Evolutionary conservation across 345 rosid species (phyloP).

Genomic region (Geranium brycei): DNA sequence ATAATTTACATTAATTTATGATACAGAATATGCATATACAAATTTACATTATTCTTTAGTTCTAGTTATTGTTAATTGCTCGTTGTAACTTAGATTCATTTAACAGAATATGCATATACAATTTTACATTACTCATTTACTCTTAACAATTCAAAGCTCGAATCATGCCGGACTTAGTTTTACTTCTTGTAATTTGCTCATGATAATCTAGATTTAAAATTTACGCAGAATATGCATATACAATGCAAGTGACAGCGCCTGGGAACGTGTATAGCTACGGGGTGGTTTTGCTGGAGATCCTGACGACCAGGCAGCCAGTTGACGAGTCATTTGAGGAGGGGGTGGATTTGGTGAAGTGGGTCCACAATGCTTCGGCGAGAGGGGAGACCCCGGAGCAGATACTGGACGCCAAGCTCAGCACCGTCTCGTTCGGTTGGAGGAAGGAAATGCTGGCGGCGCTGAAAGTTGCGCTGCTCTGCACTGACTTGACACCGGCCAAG

Average conservation of each 20-base stretch:
- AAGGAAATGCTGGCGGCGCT: constrained; percentile 95
- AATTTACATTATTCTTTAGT: no score
- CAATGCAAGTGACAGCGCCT: constrained; percentile 89
- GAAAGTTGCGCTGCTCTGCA: constrained; percentile 77
- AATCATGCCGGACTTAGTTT: no score
- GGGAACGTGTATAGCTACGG: constrained; percentile 94
- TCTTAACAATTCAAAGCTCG: no score
- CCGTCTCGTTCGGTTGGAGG: constrained; percentile 80
- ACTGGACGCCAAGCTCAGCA: constrained; percentile 72
- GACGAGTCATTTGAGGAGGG: constrained; percentile 94
- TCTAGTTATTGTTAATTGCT: background rate
- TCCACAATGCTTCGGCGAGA: constrained; percentile 60
- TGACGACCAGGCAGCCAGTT: constrained; percentile 62
- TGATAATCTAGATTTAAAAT: background rate
- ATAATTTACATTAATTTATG: no score
- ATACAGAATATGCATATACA: no score
- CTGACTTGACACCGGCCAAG: constrained; percentile 52
- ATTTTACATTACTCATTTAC: no score
- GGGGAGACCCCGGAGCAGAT: constrained; percentile 74
- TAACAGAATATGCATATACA: no score
- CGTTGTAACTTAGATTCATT: no score
- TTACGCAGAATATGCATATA: constrained; percentile 73
- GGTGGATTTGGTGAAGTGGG: constrained; percentile 89
- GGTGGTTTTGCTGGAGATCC: constrained; percentile 83
- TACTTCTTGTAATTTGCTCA: no score